phyloP scores from a whole-genome alignment of 2,329 filamentous ascomycete genomes.

The Hymenoscyphus scutula region DNA sequence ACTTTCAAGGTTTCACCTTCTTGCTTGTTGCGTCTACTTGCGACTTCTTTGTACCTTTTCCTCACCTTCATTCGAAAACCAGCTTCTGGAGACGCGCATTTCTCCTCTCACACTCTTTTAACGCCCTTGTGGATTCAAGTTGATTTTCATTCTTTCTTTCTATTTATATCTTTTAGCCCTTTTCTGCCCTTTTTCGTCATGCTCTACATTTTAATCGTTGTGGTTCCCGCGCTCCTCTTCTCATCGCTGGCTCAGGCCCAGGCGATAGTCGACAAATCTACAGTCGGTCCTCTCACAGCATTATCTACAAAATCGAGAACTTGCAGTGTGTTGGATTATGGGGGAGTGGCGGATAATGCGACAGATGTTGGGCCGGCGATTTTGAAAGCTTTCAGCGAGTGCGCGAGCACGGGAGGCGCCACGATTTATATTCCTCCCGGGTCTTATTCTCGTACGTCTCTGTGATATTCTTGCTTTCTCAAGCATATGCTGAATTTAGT shows the following conservation, averaged over 20 bases:
- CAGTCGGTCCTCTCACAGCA: constrained; percentile 33
- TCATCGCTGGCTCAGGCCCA: constrained; percentile 15
- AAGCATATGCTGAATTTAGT: background rate
- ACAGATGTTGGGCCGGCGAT: constrained; percentile 37
- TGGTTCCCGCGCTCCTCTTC: constrained; percentile 15
- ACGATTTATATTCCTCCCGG: constrained; percentile 24
- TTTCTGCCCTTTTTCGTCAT: constrained; percentile 11
- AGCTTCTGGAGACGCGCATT: constrained; percentile 21
- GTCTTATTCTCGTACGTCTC: constrained; percentile 18
- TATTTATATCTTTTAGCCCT: constrained; percentile 9
- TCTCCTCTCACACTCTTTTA: constrained; percentile 19
- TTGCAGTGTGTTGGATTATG: constrained; percentile 38
- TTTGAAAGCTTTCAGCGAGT: constrained; percentile 31
- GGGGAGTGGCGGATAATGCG: constrained; percentile 34
- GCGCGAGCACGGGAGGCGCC: constrained; percentile 28
- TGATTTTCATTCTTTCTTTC: background rate
- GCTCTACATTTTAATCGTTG: constrained; percentile 12
- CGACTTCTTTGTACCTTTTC: background rate
- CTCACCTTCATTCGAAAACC: constrained; percentile 7
- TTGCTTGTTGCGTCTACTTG: background rate
- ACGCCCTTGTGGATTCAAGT: background rate
- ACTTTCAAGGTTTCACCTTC: background rate
- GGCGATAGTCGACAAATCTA: constrained; percentile 16
- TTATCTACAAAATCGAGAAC: constrained; percentile 31
- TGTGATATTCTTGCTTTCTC: no score